These are phyloP conservation scores for Prunus mume DNA, from an alignment of 306 rosid species.

Conservation along the genomic window DNA sequence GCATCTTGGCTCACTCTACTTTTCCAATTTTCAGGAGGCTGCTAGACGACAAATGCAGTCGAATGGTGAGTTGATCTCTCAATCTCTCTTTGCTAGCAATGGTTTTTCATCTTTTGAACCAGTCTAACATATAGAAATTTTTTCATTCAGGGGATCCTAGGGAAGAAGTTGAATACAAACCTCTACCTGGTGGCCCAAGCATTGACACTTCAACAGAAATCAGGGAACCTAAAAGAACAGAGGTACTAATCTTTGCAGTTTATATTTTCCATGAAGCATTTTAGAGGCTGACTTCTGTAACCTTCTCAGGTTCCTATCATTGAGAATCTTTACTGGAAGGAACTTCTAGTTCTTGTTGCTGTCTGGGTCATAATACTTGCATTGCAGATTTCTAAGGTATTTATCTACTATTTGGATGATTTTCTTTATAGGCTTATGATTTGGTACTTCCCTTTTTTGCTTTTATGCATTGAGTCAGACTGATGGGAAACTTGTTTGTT, in stretches of 20 bases:
- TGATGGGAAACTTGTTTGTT: constrained; percentile 23
- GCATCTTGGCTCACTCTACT: not conserved
- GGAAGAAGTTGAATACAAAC: constrained; percentile 44
- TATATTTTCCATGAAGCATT: not conserved
- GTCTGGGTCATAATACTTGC: constrained; percentile 70
- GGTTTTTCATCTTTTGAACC: not conserved
- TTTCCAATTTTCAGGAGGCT: constrained; percentile 53
- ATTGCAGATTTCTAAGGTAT: constrained; percentile 65
- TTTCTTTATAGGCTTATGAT: too few species aligned
- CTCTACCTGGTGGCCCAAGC: constrained; percentile 42
- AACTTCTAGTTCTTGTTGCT: constrained; percentile 52
- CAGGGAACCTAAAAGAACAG: constrained; percentile 13
- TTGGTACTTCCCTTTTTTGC: too few species aligned
- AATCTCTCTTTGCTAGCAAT: not conserved
- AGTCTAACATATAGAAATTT: not conserved
- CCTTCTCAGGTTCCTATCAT: constrained; percentile 43
- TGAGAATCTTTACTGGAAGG: constrained; percentile 62
- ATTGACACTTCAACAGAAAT: constrained; percentile 20
- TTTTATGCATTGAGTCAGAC: not conserved
- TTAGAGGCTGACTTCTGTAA: constrained; percentile 10
- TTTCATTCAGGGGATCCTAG: constrained; percentile 24
- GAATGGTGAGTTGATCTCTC: constrained; percentile 40
- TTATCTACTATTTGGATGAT: not conserved
- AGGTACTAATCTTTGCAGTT: constrained; percentile 21
- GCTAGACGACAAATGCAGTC: constrained; percentile 37